Conservation (phyloP, 306 rosid genomes). For the Castanospermum australe region DNA sequence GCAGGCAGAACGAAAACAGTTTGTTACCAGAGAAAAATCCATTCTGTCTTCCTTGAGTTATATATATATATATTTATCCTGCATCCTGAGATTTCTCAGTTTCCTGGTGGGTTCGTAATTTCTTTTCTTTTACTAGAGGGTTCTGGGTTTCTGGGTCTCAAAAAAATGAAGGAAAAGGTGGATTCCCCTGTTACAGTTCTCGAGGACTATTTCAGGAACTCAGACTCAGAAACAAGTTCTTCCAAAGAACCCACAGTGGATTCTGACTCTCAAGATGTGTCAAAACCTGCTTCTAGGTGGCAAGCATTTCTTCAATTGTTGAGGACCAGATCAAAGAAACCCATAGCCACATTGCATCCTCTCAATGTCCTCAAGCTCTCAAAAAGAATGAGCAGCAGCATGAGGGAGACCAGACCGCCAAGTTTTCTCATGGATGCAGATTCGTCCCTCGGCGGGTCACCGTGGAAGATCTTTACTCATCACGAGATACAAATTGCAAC, state of each 20-base stretch:
- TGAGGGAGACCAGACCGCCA: constrained; percentile 56
- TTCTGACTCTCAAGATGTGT: constrained; percentile 35
- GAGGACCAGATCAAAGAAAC: constrained; percentile 58
- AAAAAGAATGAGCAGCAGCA: constrained; percentile 66
- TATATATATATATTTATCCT: constrained; percentile 8
- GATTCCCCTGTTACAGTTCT: constrained; percentile 81
- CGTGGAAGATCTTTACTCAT: constrained; percentile 77
- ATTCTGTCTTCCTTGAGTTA: constrained; percentile 1
- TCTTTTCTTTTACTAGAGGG: background rate
- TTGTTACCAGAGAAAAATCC: background rate
- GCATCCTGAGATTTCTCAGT: constrained; percentile 17
- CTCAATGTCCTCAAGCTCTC: constrained; percentile 52
- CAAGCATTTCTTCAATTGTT: constrained; percentile 48
- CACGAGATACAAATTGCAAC: constrained; percentile 75
- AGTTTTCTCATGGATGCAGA: constrained; percentile 44
- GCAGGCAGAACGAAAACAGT: background rate
- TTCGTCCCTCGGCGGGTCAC: constrained; percentile 49
- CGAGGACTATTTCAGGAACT: constrained; percentile 82
- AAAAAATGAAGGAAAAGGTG: constrained; percentile 64
- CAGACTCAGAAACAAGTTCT: constrained; percentile 77
- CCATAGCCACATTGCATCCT: constrained; percentile 51
- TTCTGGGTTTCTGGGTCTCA: background rate
- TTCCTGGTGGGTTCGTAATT: constrained; percentile 31
- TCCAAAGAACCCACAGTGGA: constrained; percentile 48
- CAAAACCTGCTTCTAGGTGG: constrained; percentile 56